These are phyloP conservation scores for Salmacisia buchloeana DNA, from an alignment of 1,284 basidiomycete genomes.

Conservation along the genomic window DNA sequence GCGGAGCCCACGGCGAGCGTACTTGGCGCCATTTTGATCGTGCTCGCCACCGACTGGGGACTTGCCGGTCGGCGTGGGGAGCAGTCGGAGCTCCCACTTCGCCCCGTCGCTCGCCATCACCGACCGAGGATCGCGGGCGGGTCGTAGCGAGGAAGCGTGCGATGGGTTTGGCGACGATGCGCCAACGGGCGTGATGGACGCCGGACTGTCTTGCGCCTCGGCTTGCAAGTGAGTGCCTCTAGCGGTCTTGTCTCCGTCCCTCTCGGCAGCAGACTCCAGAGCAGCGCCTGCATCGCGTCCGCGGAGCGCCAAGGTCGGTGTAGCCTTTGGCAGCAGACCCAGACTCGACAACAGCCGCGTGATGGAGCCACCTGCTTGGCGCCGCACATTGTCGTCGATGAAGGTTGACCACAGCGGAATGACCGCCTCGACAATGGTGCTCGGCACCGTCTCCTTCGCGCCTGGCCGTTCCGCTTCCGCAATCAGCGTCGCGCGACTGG, in stretches of 20 bases:
- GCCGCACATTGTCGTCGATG: not conserved
- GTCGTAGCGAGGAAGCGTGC: not conserved
- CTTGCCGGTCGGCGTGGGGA: not conserved
- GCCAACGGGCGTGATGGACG: no score
- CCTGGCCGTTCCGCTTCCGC: not conserved
- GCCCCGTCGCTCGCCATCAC: conserved; percentile 3
- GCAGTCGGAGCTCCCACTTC: not conserved
- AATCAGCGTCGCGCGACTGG: not conserved
- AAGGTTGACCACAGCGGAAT: not conserved
- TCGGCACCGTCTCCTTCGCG: not conserved
- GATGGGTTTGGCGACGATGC: not conserved
- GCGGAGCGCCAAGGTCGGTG: no score
- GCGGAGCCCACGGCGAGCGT: not conserved
- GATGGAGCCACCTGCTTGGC: not conserved
- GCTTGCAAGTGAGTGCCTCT: no score
- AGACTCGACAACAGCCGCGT: not conserved
- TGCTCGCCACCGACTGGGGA: not conserved
- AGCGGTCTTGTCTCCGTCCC: no score
- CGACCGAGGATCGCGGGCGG: not conserved
- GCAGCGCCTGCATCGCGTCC: not conserved
- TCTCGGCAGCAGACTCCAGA: not conserved
- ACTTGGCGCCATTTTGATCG: not conserved
- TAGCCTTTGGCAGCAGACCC: not conserved
- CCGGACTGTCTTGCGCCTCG: no score
- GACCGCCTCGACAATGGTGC: conserved; percentile 1